Evolutionary conservation across 495 filamentous ascomycete genomes (phyloP).

Genomic region (Aspergillus indologenus): DNA sequence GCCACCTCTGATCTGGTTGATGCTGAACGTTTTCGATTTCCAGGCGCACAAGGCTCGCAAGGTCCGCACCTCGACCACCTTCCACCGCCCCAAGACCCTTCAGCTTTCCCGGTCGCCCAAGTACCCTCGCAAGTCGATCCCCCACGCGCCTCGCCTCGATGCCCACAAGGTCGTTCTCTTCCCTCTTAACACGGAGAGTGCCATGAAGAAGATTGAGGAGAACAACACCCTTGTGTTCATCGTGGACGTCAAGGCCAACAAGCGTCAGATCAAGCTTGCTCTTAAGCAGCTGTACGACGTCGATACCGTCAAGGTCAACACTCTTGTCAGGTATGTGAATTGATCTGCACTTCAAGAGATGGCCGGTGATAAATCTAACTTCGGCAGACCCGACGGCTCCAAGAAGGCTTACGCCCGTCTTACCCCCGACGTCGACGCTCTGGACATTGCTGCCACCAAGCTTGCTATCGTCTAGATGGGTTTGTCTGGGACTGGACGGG

Average conservation of each 20-base stretch:
- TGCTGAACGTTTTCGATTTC: constrained; percentile 27
- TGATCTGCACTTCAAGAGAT: not conserved
- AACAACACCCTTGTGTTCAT: constrained; percentile 99
- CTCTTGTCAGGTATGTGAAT: constrained; percentile 80
- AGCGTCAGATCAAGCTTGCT: constrained; percentile 97
- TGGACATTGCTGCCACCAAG: constrained; percentile 99
- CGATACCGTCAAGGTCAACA: constrained; percentile 97
- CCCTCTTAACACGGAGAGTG: constrained; percentile 93
- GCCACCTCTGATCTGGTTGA: not conserved
- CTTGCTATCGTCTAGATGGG: constrained; percentile 84
- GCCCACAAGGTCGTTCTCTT: constrained; percentile 85
- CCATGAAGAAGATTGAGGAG: constrained; percentile 99
- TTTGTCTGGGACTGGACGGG: constrained; percentile 44
- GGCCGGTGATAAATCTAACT: constrained; percentile 18
- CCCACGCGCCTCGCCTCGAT: constrained; percentile 85
- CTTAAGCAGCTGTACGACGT: constrained; percentile 99
- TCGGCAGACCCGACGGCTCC: constrained; percentile 77
- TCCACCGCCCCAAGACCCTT: constrained; percentile 96
- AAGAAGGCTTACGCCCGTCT: constrained; percentile 99
- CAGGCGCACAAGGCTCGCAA: constrained; percentile 88
- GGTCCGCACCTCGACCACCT: constrained; percentile 87
- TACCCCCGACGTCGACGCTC: constrained; percentile 93
- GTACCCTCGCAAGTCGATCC: constrained; percentile 94
- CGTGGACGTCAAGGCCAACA: constrained; percentile 97
- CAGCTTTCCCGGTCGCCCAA: constrained; percentile 85